Evolutionary conservation across 768 basidiomycete genomes (phyloP).

Genomic region (Leccinum rimulosum): DNA sequence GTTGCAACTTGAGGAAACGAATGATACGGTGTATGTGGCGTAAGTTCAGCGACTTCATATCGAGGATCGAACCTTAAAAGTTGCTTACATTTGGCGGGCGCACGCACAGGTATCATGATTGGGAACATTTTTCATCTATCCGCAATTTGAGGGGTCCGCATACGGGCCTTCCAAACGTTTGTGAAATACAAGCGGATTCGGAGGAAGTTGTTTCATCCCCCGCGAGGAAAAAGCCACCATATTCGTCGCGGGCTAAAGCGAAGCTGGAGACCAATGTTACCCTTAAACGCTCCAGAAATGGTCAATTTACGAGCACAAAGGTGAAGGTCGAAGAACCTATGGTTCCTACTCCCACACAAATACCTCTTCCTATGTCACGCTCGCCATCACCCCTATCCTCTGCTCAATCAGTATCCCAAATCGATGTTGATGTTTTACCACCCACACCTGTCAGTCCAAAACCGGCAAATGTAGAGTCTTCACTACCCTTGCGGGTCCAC

Average conservation of each 20-base stretch:
- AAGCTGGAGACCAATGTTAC: conserved; percentile 21
- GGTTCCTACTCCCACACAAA: conserved; percentile 28
- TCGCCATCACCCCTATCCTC: conserved; percentile 36
- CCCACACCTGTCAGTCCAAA: conserved; percentile 25
- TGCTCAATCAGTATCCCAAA: conserved; percentile 18
- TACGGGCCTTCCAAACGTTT: conserved; percentile 63
- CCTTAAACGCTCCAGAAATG: conserved; percentile 21
- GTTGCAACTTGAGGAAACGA: conserved; percentile 18
- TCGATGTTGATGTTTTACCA: conserved; percentile 30
- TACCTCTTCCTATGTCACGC: conserved; percentile 40
- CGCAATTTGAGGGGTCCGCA: conserved; percentile 85
- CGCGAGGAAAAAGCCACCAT: conserved; percentile 33
- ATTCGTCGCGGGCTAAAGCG: conserved; percentile 30
- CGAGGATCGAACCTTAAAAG: conserved; percentile 1
- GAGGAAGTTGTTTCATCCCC: conserved; percentile 32
- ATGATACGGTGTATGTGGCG: conserved; percentile 77
- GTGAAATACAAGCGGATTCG: conserved; percentile 43
- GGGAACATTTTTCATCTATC: conserved; percentile 95
- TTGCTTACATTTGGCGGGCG: conserved; percentile 9
- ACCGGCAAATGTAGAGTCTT: conserved; percentile 8
- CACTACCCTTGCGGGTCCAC: conserved; percentile 33
- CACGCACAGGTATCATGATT: conserved; percentile 73
- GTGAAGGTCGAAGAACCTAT: conserved; percentile 22
- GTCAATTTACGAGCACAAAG: conserved; percentile 21
- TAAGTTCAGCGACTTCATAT: conserved; percentile 42